Base-by-base conservation (phyloP, 495 filamentous ascomycete genomes). In the Penicillium malachiteum region DNA sequence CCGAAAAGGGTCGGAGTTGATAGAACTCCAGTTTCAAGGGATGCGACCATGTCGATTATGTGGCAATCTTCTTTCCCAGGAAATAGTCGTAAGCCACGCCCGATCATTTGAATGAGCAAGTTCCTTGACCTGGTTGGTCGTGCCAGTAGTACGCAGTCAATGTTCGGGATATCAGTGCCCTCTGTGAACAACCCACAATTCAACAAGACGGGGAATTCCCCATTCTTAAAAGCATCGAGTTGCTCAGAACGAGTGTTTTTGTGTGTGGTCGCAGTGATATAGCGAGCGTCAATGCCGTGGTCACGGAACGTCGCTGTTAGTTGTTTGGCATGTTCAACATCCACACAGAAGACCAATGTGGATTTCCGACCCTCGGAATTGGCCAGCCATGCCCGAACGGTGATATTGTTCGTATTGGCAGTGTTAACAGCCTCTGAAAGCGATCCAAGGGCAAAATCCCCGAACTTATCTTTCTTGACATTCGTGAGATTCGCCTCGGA, bases 161-260 rank as follows among this genome's bases (percentile, higher is more conserved):
- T 90, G 66, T 97, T 97, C 4, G 94, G 94, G 14, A 97, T 94
- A 65, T 99, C 94, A 9, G 95, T 99, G 12, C 88, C 93, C 74
- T 99, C 94, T 3, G 93, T 97, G 60, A 96, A 97, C 47, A 99
- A 85, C 3, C 92, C 92, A 69, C 94, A 97, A 67, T 99, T 99
- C 34, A 99, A 68, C 13, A 99, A 81, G 5, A 99, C 89, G 0
- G 90, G 90, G 52, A 86, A 97, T 52, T 93, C 80, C n/a, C 83
- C 78, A 0, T 73, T 76, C 50, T 77, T 87, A 68, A 99, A 99
- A 5, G 78, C 80, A 32, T 87, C 84, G 1, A 99, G 71, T 6
- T 81, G 78, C 32, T 87, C 79, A 30, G 84, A 80, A 7, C 94
- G 82, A 16, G 82, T 77, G 12, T 77, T 59, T 40, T 82, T 84